Base-by-base conservation (phyloP, 1,284 basidiomycete species). In the Erythrobasidium hasegawianum region DNA sequence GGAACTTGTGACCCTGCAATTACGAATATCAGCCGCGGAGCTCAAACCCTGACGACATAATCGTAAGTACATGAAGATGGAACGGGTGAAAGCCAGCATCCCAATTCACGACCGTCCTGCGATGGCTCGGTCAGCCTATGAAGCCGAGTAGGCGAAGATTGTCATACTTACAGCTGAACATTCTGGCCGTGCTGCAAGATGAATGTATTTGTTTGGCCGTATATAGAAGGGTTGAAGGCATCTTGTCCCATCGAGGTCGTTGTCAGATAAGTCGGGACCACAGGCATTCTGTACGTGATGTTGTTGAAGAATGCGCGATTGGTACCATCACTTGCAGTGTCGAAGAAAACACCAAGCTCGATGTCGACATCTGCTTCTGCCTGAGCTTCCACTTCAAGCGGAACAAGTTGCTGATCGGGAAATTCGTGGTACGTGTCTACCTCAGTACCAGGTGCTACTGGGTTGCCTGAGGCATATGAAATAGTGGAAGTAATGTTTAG, bases 401-500 rank as follows among this genome's bases (percentile, higher is more conserved):
- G 88, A 0, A 85, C 82, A 57, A 90, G 80, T 14, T 79, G 74
- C 11, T 81, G 79, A 76, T 91, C 89, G 71, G 85, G 78, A 27
- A 85, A 82, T 67, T 82, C 81, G 60, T 68, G 79, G 72, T 70
- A 71, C 47, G 71, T 69, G 75, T 87, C 88, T 22, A 71, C 79
- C 67, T 83, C 80, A 49, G 85, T 77, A 22, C 79, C 74, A 1
- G 82, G 83, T 18, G 81, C 83, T 56, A 83, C 69, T 3, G 81
- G 70, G 2, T 82, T 78, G 16, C 80, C 81, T 2, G 81, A 24
- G 57, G 78, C 75, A 80, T 92, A 92, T 1, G 84, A 85, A 69
- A 90, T 82, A 0, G 83, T 85, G 2, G 90, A 81, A 3, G 92
- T 94, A 72, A 87, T 79, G 77, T 95, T 95, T 2, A 88, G 82